Base-by-base conservation (phyloP, 208 protist species). In the Crithidia fasciculata region DNA sequence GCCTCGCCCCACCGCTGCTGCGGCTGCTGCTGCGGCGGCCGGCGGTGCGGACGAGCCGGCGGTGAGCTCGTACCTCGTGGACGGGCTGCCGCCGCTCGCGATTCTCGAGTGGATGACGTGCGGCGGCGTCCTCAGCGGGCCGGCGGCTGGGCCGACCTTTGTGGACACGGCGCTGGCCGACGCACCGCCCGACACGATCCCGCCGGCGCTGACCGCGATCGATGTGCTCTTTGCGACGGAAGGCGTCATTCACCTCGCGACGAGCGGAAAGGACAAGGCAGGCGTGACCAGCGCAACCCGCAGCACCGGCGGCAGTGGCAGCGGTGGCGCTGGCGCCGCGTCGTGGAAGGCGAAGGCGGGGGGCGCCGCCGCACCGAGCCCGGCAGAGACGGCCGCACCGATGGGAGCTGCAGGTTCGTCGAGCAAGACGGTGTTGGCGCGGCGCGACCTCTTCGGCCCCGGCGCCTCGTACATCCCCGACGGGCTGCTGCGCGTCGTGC, bases 101-200 rank as follows among this genome's bases (percentile, higher is more conserved):
- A 72, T 92, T 55, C 52, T 95, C 49, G 86, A 95, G 82, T 93
- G 90, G 90, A 72, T 95, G 45, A 91, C 86, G 53, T 81, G 79
- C 80, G 70, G 74, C 39, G 67, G 76, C 37, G 45, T 72, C 13
- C 40, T 72, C 15, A 39, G 49, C 71, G 44, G 8, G 10, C 40
- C 60, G 5, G 18, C 47, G 10, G 47, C 64, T 16, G 68, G 40
- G 19, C 53, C 69, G 28, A 71, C 69, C 66, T 72, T 72, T 45
- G 65, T 75, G 19, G 66, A 65, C 37, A 50, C 59, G 39, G 57
- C 59, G 52, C 58, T 65, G 53, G 53, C 69, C 39, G 49, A 72
- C 41, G 44, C 61, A 28, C 43, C 65, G 49, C 50, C 61, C 5
- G 65, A 59, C 47, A 72, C 64, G n/a, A 65, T 73, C 41, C 52